phyloP scores from a whole-genome alignment of 1,139 yeast genomes.

The Hanseniaspora uvarum region DNA sequence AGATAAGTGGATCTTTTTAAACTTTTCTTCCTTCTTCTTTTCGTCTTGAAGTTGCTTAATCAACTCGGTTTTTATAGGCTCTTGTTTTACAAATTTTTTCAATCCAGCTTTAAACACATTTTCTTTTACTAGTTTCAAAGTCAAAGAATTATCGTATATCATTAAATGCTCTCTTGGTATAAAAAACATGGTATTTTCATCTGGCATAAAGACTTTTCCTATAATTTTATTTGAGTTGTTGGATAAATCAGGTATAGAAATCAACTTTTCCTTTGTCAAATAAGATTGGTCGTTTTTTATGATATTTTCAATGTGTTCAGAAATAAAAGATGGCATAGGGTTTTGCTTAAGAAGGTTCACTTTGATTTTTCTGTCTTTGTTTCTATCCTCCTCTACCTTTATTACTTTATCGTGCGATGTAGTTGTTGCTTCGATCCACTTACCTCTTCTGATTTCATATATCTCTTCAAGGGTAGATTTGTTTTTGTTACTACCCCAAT shows the following conservation, averaged over 20 bases:
- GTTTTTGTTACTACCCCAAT: constrained; percentile 5
- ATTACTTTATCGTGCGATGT: constrained; percentile 1
- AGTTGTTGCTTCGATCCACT: constrained; percentile 9
- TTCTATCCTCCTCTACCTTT: not conserved
- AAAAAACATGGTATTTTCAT: constrained; percentile 9
- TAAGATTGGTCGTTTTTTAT: not conserved
- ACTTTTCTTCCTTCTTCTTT: not conserved
- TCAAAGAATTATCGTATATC: constrained; percentile 11
- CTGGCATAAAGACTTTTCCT: constrained; percentile 8
- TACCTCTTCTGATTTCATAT: constrained; percentile 14
- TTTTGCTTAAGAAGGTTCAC: not conserved
- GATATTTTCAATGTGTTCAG: constrained; percentile 6
- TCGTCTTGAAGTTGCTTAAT: not conserved
- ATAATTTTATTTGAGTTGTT: not conserved
- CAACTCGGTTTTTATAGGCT: not conserved
- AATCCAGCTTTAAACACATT: constrained; percentile 11
- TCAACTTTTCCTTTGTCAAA: constrained; percentile 4
- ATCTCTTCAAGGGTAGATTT: constrained; percentile 3
- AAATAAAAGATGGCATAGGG: constrained; percentile 7
- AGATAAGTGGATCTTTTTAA: constrained; percentile 44
- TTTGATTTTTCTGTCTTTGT: not conserved
- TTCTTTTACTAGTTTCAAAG: constrained; percentile 4
- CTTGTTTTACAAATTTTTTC: constrained; percentile 7
- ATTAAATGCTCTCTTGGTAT: constrained; percentile 12
- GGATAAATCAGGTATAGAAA: constrained; percentile 3